These are phyloP conservation scores for Aureobasidium sp. DNA, from an alignment of 2,329 filamentous ascomycete species.

Conservation along the genomic window DNA sequence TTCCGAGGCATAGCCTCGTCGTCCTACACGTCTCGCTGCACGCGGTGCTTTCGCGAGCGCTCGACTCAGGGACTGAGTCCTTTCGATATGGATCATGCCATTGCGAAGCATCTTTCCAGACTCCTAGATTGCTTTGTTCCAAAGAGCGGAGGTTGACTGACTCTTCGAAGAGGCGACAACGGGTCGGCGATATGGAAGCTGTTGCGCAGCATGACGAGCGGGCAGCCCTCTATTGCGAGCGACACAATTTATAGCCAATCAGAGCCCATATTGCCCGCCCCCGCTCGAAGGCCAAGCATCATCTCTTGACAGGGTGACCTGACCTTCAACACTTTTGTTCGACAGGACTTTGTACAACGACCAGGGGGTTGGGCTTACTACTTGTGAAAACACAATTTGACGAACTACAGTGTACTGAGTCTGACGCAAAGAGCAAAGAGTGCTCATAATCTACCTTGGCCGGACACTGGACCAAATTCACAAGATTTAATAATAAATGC, in stretches of 20 bases:
- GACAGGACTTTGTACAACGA: neutral
- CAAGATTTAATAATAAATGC: neutral
- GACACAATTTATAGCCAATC: constrained; percentile 1
- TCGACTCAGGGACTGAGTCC: neutral
- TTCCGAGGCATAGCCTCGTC: constrained; percentile 15
- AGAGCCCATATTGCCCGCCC: neutral
- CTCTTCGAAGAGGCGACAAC: neutral
- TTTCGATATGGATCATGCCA: neutral
- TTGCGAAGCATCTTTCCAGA: neutral
- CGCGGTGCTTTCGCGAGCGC: neutral
- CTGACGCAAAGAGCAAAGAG: no score
- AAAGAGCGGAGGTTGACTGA: neutral
- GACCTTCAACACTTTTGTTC: neutral
- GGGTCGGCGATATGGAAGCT: neutral
- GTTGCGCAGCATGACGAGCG: constrained; percentile 5
- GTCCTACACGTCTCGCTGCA: neutral
- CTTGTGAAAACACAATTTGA: no score
- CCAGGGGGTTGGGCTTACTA: no score
- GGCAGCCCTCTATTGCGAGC: neutral
- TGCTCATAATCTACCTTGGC: neutral
- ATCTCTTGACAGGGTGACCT: neutral
- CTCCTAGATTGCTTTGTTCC: neutral
- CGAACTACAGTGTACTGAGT: no score
- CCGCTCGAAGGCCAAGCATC: neutral
- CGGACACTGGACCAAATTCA: neutral